phyloP scores from a whole-genome alignment of 805 yeast genomes.

The Lipomyces japonicus region DNA sequence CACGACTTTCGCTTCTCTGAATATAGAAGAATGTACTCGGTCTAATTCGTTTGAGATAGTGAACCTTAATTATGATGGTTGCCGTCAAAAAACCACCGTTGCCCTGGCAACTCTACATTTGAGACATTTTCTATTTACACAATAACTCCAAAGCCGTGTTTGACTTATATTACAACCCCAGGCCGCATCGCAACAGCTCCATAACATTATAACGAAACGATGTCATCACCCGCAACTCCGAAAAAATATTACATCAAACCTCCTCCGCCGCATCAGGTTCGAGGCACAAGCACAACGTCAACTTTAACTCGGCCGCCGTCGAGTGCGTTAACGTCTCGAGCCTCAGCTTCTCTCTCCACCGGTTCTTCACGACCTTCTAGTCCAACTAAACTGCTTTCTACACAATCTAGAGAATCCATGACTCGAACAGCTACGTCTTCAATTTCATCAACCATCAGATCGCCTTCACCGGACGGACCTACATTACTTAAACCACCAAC shows the following conservation, averaged over 20 bases:
- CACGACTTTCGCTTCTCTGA: too few species aligned
- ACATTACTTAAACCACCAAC: not conserved
- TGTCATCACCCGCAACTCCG: not conserved
- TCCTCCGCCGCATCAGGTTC: not conserved
- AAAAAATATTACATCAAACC: slow-evolving; percentile 18
- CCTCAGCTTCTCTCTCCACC: not conserved
- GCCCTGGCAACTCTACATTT: too few species aligned
- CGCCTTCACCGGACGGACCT: not conserved
- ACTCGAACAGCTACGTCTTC: not conserved
- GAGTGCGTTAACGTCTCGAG: not conserved
- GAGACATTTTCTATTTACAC: too few species aligned
- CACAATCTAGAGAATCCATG: not conserved
- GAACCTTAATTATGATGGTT: too few species aligned
- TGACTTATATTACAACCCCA: too few species aligned
- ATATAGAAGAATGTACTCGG: too few species aligned
- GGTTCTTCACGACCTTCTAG: not conserved
- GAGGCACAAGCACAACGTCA: not conserved
- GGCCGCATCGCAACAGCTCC: too few species aligned
- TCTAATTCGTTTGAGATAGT: too few species aligned
- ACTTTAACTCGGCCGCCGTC: not conserved
- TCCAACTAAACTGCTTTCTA: not conserved
- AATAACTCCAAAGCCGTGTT: too few species aligned
- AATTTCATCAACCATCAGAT: not conserved
- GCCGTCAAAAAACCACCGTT: too few species aligned
- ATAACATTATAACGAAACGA: too few species aligned